Percentiles rank a stretch among this genome's conserved stretches.
Conservation (phyloP, 2,329 filamentous ascomycete species). For the Aspergillus aculeatinus region DNA sequence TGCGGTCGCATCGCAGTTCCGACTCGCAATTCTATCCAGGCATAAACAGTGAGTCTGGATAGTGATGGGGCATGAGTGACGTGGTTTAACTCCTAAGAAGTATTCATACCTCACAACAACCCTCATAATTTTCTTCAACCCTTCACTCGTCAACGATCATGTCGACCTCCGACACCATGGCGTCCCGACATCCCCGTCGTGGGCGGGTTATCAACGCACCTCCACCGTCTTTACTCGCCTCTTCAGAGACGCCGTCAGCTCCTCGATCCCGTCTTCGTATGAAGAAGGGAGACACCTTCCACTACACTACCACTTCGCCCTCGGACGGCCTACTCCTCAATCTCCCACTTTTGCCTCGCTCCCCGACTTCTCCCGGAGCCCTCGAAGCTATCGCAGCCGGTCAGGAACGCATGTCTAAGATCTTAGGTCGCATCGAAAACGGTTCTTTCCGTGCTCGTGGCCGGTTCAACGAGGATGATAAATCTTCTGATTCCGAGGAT, state of each 20-base stretch:
- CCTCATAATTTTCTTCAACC: background rate
- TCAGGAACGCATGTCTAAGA: constrained; percentile 66
- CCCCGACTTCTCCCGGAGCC: constrained; percentile 56
- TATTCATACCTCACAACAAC: background rate
- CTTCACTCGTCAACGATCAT: constrained; percentile 8
- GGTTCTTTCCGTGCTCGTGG: constrained; percentile 49
- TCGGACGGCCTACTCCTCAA: constrained; percentile 42
- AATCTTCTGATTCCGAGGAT: constrained; percentile 59
- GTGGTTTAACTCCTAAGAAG: background rate
- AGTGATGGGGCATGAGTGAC: background rate
- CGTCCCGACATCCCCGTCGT: constrained; percentile 22
- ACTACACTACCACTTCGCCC: constrained; percentile 44
- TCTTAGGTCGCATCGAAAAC: constrained; percentile 65
- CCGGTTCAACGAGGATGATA: constrained; percentile 53
- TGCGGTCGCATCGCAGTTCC: background rate
- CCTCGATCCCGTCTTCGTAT: constrained; percentile 49
- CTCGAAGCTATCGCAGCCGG: constrained; percentile 70
- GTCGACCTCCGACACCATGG: constrained; percentile 14
- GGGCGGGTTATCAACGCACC: constrained; percentile 35
- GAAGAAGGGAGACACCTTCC: constrained; percentile 68
- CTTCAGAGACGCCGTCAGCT: constrained; percentile 19
- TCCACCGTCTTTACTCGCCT: constrained; percentile 29
- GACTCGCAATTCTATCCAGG: background rate
- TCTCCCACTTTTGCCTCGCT: constrained; percentile 55
- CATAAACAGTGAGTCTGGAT: background rate